These are phyloP conservation scores for Tephrocybe sp. DNA, from an alignment of 768 basidiomycete species.

Conservation along the genomic window DNA sequence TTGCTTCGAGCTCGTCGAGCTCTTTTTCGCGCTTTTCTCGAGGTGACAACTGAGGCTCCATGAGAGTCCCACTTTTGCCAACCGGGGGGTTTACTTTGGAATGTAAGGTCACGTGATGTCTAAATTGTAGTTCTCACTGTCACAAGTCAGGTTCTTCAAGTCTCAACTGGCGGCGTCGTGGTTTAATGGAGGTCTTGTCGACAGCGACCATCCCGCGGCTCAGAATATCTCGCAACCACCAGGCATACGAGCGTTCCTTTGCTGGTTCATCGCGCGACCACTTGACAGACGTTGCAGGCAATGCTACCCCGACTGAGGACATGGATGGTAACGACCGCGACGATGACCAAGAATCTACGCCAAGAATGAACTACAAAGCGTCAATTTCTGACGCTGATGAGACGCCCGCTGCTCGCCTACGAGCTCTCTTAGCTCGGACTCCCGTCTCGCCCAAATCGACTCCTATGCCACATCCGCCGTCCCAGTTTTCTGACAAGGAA, in stretches of 20 bases:
- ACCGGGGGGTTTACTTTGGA: too few species aligned
- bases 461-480: slow-evolving; percentile 24
- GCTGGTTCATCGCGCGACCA: slow-evolving; percentile 33
- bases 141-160: too few species aligned
- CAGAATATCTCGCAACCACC: slow-evolving; percentile 30
- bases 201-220: slow-evolving; percentile 31
- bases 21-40: slow-evolving; percentile 56
- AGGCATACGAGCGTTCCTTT: slow-evolving; percentile 25
- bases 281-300: slow-evolving; percentile 29
- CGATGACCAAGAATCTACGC: slow-evolving; percentile 39
- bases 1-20: slow-evolving; percentile 52
- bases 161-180: slow-evolving; percentile 3
- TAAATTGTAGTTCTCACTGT: neutral
- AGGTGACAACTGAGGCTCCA: slow-evolving; percentile 55
- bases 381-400: slow-evolving; percentile 26
- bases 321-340: slow-evolving; percentile 28
- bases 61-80: too few species aligned
- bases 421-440: slow-evolving; percentile 57
- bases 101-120: slow-evolving; percentile 6
- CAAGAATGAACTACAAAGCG: slow-evolving; percentile 30
- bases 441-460: slow-evolving; percentile 36
- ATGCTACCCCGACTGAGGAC: slow-evolving; percentile 26
- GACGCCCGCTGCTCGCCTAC: slow-evolving; percentile 62
- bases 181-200: slow-evolving; percentile 30
- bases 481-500: slow-evolving; percentile 47